phyloP scores from a whole-genome alignment of 2,329 filamentous ascomycete species.

The Leptoxyphium fumago region DNA sequence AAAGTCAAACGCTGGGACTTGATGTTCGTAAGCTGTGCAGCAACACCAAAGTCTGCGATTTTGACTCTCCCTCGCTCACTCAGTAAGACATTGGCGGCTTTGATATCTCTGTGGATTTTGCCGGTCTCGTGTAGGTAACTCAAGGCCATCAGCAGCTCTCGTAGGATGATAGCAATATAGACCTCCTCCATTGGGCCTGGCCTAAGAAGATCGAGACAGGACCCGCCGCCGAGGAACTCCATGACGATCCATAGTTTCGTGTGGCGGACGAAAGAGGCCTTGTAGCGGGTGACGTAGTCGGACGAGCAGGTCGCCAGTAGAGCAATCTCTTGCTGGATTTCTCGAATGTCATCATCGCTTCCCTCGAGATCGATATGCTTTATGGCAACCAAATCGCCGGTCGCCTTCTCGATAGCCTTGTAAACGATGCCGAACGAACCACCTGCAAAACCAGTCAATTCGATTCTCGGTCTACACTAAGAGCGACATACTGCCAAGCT shows the following conservation, averaged over 20 bases:
- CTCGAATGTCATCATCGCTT: conserved; percentile 94
- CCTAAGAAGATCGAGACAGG: conserved; percentile 86
- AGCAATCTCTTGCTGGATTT: conserved; percentile 94
- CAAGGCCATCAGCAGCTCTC: conserved; percentile 75
- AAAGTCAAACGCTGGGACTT: conserved; percentile 97
- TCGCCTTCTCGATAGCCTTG: conserved; percentile 83
- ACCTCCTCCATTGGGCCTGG: conserved; percentile 75
- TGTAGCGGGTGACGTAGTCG: conserved; percentile 89
- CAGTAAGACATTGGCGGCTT: conserved; percentile 91
- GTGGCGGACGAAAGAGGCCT: conserved; percentile 86
- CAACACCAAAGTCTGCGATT: conserved; percentile 92
- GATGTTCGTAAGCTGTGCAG: conserved; percentile 90
- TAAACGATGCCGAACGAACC: conserved; percentile 95
- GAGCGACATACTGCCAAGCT: conserved; percentile 67
- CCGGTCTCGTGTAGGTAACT: conserved; percentile 89
- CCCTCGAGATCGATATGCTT: conserved; percentile 99
- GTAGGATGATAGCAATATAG: conserved; percentile 88
- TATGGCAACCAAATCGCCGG: conserved; percentile 87
- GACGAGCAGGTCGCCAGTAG: conserved; percentile 91
- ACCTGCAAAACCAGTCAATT: conserved; percentile 36
- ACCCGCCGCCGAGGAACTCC: conserved; percentile 92
- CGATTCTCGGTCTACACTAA: not conserved
- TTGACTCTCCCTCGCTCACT: conserved; percentile 84
- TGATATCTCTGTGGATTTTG: conserved; percentile 94
- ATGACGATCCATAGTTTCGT: conserved; percentile 99